Evolutionary conservation across 1,284 basidiomycete genomes (phyloP), one percentile per base, ranked within the genome.

Genomic region (Coniferiporia sulphurascens): DNA sequence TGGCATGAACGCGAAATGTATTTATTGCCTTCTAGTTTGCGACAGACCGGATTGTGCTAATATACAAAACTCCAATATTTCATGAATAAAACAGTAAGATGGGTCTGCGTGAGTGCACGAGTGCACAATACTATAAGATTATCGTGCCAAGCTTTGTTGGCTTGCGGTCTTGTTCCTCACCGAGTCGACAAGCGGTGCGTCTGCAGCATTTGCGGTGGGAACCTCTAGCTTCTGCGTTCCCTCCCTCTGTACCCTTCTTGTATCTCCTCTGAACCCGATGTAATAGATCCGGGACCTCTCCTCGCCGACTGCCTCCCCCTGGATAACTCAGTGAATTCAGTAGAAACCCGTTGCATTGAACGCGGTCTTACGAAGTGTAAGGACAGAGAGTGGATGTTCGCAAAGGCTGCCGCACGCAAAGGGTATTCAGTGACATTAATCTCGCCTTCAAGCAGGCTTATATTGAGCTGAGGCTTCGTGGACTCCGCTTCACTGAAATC

Each of bases 221-320:
- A 91, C 79, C 65, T 87, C 83, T 21, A 92, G 72, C 67, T 82
- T 82, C 41, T 82, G 79, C 22, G 78, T 78, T 21, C 74, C 79
- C 54, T 89, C 86, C 63, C 81, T 85, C 63, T 79, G 76, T 10
- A 74, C 70, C n/a, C 77, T 75, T 51, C 78, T 76, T 48, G 77
- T 75, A 64, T 91, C 88, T 48, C 91, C 91, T 68, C 84, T 86
- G 76, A 93, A 93, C 12, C 91, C 91, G 53, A 92, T 68, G 68
- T 84, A 93, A 67, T 87, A 93, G 48, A 93, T 71, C 43, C 85
- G 75, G 1, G 86, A 81, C 5, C 73, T 67, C 7, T 89, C 85
- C 27, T 78, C 84, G 1, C 85, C 86, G 3, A 77, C 75, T 0
- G 90, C 76, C 54, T 91, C 82, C 59, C 80, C 83, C 89, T 89